phyloP scores from a whole-genome alignment of 2,329 filamentous ascomycete genomes.

The Sporothrix mexicana region DNA sequence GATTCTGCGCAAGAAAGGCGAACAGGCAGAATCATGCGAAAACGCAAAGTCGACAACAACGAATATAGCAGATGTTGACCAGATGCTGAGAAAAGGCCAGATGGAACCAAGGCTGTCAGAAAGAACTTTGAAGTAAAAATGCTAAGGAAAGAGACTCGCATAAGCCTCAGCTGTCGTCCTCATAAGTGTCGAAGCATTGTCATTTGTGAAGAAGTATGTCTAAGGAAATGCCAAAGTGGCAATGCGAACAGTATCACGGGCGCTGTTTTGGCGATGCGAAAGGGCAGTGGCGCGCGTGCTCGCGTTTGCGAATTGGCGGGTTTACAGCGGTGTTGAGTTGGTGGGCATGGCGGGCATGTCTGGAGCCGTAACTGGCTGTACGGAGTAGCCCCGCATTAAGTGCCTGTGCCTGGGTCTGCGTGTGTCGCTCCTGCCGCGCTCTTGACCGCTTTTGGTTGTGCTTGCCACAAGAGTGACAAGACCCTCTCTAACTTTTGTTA shows the following conservation, averaged over 20 bases:
- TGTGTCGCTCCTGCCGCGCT: neutral
- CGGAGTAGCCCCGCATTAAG: constrained; percentile 8
- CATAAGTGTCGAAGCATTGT: neutral
- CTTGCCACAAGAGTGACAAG: neutral
- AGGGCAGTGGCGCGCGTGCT: constrained; percentile 15
- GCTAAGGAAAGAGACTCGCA: neutral
- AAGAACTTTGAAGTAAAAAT: neutral
- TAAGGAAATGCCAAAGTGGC: neutral
- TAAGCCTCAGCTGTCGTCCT: neutral
- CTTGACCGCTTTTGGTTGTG: constrained; percentile 32
- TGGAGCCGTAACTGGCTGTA: neutral
- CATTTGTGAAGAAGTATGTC: too few species aligned
- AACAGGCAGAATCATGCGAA: neutral
- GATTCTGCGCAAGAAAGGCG: neutral
- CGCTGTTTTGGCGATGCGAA: neutral
- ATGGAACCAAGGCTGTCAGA: neutral
- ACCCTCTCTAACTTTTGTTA: neutral
- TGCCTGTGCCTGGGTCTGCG: neutral
- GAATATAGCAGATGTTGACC: neutral
- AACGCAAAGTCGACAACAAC: neutral
- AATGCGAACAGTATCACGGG: constrained; percentile 10
- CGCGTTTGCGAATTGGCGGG: neutral
- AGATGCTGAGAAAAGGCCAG: neutral
- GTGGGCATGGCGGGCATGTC: neutral
- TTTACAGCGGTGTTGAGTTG: neutral